Conservation (phyloP, 2,329 filamentous ascomycete species). For the Botrytis elliptica region DNA sequence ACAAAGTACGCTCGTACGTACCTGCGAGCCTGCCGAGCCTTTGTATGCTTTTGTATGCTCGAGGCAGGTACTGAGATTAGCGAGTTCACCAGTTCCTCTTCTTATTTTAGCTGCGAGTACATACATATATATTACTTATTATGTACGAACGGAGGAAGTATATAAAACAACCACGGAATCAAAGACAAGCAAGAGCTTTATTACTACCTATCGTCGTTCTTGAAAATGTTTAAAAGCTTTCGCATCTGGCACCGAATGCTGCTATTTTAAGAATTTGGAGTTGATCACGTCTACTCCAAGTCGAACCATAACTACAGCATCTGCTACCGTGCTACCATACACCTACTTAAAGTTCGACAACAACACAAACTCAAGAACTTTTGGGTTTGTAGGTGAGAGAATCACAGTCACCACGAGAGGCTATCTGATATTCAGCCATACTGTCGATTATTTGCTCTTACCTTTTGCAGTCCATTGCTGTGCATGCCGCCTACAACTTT, state of each 20-base stretch:
- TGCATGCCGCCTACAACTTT: constrained; percentile 59
- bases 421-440: constrained; percentile 45
- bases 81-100: not conserved
- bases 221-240: not conserved
- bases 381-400: not conserved
- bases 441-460: constrained; percentile 55
- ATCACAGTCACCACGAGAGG: not conserved
- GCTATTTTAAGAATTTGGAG: not conserved
- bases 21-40: not conserved
- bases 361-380: not conserved
- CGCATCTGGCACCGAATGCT: not conserved
- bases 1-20: not conserved
- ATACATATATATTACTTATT: not conserved
- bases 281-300: not conserved
- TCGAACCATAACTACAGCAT: not conserved
- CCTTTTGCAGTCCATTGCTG: constrained; percentile 60
- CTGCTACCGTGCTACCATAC: no score
- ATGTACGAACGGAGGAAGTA: not conserved
- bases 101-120: not conserved
- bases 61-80: constrained; percentile 11
- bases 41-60: not conserved
- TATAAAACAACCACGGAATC: not conserved
- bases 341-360: not conserved
- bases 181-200: not conserved
- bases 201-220: no score